These are phyloP conservation scores for Neonectria sp. DNA, from an alignment of 2,329 filamentous ascomycete genomes.

Conservation along the genomic window DNA sequence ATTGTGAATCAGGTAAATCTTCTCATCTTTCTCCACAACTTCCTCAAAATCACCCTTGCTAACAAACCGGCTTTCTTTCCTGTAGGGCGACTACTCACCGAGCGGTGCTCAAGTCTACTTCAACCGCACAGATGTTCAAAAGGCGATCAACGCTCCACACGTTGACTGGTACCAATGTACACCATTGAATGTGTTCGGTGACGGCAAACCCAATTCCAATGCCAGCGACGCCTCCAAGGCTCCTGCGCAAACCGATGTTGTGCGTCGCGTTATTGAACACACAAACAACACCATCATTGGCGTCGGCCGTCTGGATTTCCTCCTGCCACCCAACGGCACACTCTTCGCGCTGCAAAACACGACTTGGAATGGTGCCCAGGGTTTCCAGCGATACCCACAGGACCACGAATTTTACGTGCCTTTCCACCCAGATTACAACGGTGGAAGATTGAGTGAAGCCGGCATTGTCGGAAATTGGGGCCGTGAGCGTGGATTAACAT, in stretches of 20 bases:
- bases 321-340: constrained; percentile 79
- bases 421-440: constrained; percentile 62
- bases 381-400: constrained; percentile 69
- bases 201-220: constrained; percentile 37
- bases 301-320: constrained; percentile 66
- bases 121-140: constrained; percentile 78
- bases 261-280: constrained; percentile 49
- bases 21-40: no score
- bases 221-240: constrained; percentile 36
- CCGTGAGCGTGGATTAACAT: constrained; percentile 83
- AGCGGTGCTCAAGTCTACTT: constrained; percentile 77
- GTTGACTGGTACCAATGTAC: constrained; percentile 48
- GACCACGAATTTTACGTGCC: constrained; percentile 78
- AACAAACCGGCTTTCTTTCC: neutral
- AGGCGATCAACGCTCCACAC: constrained; percentile 75
- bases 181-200: constrained; percentile 44
- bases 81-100: constrained; percentile 71
- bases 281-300: constrained; percentile 53
- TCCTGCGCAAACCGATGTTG: constrained; percentile 40
- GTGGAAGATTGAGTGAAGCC: constrained; percentile 67
- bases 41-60: rapidly evolving
- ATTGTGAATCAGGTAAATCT: constrained; percentile 70
- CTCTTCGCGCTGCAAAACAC: constrained; percentile 84
- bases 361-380: constrained; percentile 80
- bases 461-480: constrained; percentile 80